A percentile compares a stretch with the other conserved stretches of the same genome.
These are phyloP conservation scores for Dothideomycetes sp. DNA, from an alignment of 2,329 filamentous ascomycete species.

Conservation along the genomic window DNA sequence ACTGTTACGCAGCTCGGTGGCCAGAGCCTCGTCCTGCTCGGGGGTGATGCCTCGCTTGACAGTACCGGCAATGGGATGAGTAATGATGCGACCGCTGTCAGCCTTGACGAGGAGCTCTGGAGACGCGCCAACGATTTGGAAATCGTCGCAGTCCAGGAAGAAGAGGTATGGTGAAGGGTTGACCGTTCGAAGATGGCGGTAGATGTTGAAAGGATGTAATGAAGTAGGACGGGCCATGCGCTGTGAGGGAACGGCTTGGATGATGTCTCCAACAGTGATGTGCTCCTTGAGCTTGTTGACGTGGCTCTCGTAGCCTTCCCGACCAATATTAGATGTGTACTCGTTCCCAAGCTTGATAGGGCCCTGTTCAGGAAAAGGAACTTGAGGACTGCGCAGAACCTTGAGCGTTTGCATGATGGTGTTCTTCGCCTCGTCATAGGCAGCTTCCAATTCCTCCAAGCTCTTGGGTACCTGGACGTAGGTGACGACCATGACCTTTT, in stretches of 20 bases:
- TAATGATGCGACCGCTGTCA: conserved; percentile 78
- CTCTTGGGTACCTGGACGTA: conserved; percentile 59
- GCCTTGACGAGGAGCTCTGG: conserved; percentile 91
- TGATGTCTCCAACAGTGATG: conserved; percentile 86
- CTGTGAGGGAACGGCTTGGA: conserved; percentile 93
- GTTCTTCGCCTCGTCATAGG: conserved; percentile 57
- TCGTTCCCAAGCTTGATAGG: conserved; percentile 63
- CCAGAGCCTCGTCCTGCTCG: conserved; percentile 72
- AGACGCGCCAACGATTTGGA: conserved; percentile 90
- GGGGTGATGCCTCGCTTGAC: conserved; percentile 74
- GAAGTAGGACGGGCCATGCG: conserved; percentile 80
- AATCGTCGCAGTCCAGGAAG: conserved; percentile 82
- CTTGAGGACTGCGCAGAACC: conserved; percentile 62
- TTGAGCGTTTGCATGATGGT: conserved; percentile 58
- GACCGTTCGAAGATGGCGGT: conserved; percentile 89
- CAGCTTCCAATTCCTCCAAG: conserved; percentile 45
- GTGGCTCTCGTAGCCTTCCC: conserved; percentile 78
- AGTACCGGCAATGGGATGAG: conserved; percentile 93
- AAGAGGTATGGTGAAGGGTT: conserved; percentile 97
- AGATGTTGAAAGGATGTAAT: conserved; percentile 96
- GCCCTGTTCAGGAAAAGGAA: conserved; percentile 52
- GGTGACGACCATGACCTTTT: conserved; percentile 85
- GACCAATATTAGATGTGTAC: conserved; percentile 88
- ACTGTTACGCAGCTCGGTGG: conserved; percentile 63
- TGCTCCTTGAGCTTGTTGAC: conserved; percentile 80